Evolutionary conservation across 2,329 filamentous ascomycete genomes (phyloP).

Genomic region (Zymoseptoria brevis): DNA sequence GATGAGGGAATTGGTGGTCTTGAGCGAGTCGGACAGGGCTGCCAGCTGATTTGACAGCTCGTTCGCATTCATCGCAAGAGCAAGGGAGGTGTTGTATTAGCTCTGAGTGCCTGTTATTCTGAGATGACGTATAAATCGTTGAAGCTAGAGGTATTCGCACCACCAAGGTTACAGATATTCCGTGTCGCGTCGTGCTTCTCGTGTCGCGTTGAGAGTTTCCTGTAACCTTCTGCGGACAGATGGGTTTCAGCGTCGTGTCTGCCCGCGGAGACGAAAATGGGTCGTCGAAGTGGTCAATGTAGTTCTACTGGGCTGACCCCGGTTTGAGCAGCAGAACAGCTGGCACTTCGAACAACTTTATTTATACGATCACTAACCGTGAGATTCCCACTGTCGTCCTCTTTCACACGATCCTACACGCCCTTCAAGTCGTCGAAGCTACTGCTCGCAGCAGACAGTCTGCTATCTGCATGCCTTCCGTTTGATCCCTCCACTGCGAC

Average conservation of each 20-base stretch:
- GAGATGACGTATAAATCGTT: background rate
- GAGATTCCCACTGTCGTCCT: background rate
- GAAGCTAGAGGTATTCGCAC: too few relatives aligned
- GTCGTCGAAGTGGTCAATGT: too few relatives aligned
- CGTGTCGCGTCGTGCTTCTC: too few relatives aligned
- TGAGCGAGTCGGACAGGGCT: conserved; percentile 45
- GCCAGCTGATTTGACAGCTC: conserved; percentile 20
- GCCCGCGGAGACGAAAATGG: too few relatives aligned
- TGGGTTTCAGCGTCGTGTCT: too few relatives aligned
- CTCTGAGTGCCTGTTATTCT: background rate
- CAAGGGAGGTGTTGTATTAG: background rate
- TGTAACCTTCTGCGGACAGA: too few relatives aligned
- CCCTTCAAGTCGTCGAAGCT: background rate
- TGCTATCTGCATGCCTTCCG: background rate
- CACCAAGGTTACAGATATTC: too few relatives aligned
- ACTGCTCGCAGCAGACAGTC: background rate
- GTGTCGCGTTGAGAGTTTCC: too few relatives aligned
- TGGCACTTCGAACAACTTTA: background rate
- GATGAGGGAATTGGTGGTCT: conserved; percentile 47
- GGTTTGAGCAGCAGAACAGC: background rate
- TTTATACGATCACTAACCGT: background rate
- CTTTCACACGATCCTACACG: background rate
- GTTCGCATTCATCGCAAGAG: conserved; percentile 16
- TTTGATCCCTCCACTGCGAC: background rate
- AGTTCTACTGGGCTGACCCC: too few relatives aligned